phyloP scores from a whole-genome alignment of 768 basidiomycete genomes.

The Boletus edulis region DNA sequence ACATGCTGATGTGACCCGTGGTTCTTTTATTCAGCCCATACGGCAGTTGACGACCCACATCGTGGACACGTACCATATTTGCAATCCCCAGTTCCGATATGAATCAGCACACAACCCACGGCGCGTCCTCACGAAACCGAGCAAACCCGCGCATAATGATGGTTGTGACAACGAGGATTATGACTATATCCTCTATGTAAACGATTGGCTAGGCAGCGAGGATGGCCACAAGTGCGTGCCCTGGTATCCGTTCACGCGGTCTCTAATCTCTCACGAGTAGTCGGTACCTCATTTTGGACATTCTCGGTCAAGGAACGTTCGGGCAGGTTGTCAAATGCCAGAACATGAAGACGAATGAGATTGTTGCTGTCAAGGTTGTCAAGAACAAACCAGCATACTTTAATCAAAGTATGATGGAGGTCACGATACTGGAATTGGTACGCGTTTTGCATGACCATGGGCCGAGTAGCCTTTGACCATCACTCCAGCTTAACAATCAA shows the following conservation, averaged over 20 bases:
- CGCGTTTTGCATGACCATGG: conserved; percentile 33
- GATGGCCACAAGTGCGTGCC: conserved; percentile 87
- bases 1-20: conserved; percentile 1
- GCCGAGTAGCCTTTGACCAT: neutral
- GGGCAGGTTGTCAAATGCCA: conserved; percentile 99
- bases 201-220: conserved; percentile 94
- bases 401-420: conserved; percentile 99
- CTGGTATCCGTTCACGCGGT: neutral
- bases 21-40: conserved; percentile 39
- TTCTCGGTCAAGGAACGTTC: conserved; percentile 97
- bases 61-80: conserved; percentile 87
- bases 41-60: conserved; percentile 82
- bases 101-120: conserved; percentile 94
- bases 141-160: conserved; percentile 93
- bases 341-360: conserved; percentile 98
- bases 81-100: conserved; percentile 94
- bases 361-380: conserved; percentile 98
- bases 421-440: conserved; percentile 94
- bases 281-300: conserved; percentile 91
- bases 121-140: conserved; percentile 95
- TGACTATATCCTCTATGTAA: conserved; percentile 99
- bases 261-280: conserved; percentile 39
- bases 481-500: conserved; percentile 82
- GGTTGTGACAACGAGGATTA: conserved; percentile 99
- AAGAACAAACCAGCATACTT: conserved; percentile 99